Evolutionary conservation across 164 flowering plant species (phyloP).

Genomic region (Paratinospora sagittata): DNA sequence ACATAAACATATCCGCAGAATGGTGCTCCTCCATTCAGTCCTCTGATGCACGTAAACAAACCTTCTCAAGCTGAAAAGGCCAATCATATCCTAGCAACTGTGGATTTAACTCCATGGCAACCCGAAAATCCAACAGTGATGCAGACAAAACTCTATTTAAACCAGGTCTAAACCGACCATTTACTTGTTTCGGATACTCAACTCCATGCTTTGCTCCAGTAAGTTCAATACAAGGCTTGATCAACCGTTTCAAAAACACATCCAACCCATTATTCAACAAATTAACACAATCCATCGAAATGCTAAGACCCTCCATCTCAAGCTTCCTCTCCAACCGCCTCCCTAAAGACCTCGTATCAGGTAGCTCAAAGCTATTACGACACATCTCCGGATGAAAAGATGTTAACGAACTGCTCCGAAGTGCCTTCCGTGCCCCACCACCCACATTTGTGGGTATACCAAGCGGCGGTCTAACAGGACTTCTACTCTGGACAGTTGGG

Average conservation of each 20-base stretch:
- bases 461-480: slow-evolving; percentile 76
- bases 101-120: slow-evolving; percentile 73
- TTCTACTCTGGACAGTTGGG: slow-evolving; percentile 70
- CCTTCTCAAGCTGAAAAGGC: slow-evolving; percentile 63
- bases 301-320: slow-evolving; percentile 43
- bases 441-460: slow-evolving; percentile 52
- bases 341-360: slow-evolving; percentile 55
- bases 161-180: slow-evolving; percentile 16
- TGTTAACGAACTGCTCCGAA: slow-evolving; percentile 19
- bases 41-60: slow-evolving; percentile 32
- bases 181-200: slow-evolving; percentile 19
- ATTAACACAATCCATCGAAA: slow-evolving; percentile 51
- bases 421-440: slow-evolving; percentile 38
- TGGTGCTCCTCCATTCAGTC: slow-evolving; percentile 13
- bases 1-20: not conserved
- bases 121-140: slow-evolving; percentile 56
- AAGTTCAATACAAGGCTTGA: slow-evolving; percentile 58
- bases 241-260: slow-evolving; percentile 58
- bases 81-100: slow-evolving; percentile 70
- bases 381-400: slow-evolving; percentile 35
- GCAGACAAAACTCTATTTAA: slow-evolving; percentile 25
- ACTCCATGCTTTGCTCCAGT: slow-evolving; percentile 37
- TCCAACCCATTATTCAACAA: slow-evolving; percentile 69
- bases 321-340: slow-evolving; percentile 47
- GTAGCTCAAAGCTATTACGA: slow-evolving; percentile 48